Conservation (phyloP, 306 rosid genomes). For the Abrus precatorius region DNA sequence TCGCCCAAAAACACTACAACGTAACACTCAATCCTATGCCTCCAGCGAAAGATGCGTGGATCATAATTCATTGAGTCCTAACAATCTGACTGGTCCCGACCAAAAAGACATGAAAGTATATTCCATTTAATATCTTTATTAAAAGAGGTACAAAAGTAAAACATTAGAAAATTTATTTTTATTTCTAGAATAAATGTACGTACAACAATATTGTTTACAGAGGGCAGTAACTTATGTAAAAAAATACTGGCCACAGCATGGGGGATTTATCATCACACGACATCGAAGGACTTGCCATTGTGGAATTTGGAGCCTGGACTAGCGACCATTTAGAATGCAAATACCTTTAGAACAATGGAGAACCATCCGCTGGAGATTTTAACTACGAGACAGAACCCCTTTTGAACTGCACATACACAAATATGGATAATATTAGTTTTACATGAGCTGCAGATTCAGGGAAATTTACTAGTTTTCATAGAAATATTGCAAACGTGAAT, state of each 20-base stretch:
- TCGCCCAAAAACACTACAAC: too few relatives aligned
- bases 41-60: too few relatives aligned
- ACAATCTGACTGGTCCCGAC: background rate
- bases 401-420: constrained; percentile 76
- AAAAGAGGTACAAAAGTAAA: background rate
- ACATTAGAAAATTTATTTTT: constrained; percentile 2
- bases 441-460: background rate
- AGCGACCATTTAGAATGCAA: background rate
- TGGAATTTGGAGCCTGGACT: background rate
- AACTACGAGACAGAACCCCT: constrained; percentile 86
- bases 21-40: too few relatives aligned
- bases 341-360: constrained; percentile 21
- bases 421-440: constrained; percentile 33
- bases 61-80: too few relatives aligned
- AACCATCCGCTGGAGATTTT: constrained; percentile 31
- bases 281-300: background rate
- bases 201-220: constrained; percentile 40
- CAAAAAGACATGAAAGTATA: background rate
- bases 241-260: background rate
- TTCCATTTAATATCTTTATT: background rate
- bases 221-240: constrained; percentile 23
- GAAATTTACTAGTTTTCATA: background rate
- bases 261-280: constrained; percentile 12
- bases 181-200: constrained; percentile 12
- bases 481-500: constrained; percentile 11